phyloP scores from a whole-genome alignment of 495 filamentous ascomycete species.

The Echria macrotheca region DNA sequence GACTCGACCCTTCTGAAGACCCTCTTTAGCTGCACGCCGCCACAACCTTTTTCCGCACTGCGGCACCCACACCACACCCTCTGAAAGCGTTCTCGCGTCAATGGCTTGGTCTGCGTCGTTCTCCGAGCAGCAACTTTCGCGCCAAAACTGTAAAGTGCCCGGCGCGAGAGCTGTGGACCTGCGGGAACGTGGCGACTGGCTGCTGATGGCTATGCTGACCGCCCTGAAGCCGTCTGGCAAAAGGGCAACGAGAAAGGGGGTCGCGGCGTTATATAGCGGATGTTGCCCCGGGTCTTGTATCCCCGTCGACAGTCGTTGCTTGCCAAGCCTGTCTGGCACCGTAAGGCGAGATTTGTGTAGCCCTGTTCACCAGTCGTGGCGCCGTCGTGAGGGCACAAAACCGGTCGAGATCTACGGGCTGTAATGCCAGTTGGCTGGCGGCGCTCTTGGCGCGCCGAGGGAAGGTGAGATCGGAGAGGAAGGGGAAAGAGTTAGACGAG shows the following conservation, averaged over 20 bases:
- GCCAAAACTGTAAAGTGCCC: no score
- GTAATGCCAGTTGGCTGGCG: conserved; percentile 21
- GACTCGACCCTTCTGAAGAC: conserved; percentile 16
- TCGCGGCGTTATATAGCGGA: conserved; percentile 9
- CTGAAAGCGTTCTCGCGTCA: conserved; percentile 2
- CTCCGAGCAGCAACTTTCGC: no score
- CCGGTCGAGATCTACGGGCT: conserved; percentile 27
- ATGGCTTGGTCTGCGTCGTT: no score
- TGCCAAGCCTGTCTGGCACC: conserved; percentile 26
- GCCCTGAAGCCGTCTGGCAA: no score
- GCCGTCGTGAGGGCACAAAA: conserved; percentile 21
- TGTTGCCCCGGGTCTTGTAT: not conserved
- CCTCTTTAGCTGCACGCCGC: no score
- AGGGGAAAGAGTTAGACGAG: conserved; percentile 7
- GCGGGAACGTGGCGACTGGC: no score
- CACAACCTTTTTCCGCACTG: conserved; percentile 12
- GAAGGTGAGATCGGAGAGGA: not conserved
- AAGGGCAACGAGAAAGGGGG: not conserved
- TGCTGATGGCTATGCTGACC: conserved; percentile 7
- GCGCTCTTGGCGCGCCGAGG: conserved; percentile 19
- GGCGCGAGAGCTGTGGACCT: no score
- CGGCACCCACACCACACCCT: conserved; percentile 7
- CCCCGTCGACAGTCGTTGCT: conserved; percentile 14
- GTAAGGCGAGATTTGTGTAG: conserved; percentile 31
- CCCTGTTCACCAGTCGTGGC: conserved; percentile 24